Evolutionary conservation across 768 basidiomycete species (phyloP).

Genomic region (Clathrus columnatus): DNA sequence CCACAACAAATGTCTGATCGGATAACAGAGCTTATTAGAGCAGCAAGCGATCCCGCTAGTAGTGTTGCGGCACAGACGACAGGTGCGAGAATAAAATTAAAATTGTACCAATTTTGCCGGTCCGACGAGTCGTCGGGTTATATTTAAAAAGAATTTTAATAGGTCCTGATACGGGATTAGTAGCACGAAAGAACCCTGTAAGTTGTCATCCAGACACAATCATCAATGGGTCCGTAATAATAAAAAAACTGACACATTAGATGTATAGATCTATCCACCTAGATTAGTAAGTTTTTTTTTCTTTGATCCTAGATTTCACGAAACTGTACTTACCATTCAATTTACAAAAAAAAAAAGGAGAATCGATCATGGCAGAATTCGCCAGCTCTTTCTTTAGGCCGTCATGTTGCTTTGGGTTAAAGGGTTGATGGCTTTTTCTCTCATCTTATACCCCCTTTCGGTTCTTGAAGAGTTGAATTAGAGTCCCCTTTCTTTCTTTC

Average conservation of each 20-base stretch:
- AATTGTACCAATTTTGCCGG: too few relatives aligned
- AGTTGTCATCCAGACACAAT: too few relatives aligned
- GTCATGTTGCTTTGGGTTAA: background rate
- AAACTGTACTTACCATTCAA: too few relatives aligned
- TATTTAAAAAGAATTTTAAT: background rate
- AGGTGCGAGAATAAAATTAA: background rate
- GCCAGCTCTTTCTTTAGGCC: background rate
- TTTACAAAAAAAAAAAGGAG: too few relatives aligned
- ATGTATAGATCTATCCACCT: background rate
- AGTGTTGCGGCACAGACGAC: background rate
- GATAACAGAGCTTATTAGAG: conserved; percentile 10
- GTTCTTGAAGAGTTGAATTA: too few relatives aligned
- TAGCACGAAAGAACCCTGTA: background rate
- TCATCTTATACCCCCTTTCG: too few relatives aligned
- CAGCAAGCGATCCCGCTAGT: background rate
- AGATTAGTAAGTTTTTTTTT: background rate
- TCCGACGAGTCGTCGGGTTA: too few relatives aligned
- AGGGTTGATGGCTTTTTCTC: background rate
- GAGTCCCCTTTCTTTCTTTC: too few relatives aligned
- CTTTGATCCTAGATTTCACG: background rate
- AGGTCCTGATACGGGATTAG: background rate
- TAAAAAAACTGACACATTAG: background rate
- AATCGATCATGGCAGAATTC: background rate
- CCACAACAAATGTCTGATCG: conserved; percentile 10
- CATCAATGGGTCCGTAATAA: background rate